A percentile compares a stretch with the other conserved stretches of the same genome.
These are phyloP conservation scores for Nakaseomyces delphensis DNA, from an alignment of 1,139 yeast species.

Conservation along the genomic window DNA sequence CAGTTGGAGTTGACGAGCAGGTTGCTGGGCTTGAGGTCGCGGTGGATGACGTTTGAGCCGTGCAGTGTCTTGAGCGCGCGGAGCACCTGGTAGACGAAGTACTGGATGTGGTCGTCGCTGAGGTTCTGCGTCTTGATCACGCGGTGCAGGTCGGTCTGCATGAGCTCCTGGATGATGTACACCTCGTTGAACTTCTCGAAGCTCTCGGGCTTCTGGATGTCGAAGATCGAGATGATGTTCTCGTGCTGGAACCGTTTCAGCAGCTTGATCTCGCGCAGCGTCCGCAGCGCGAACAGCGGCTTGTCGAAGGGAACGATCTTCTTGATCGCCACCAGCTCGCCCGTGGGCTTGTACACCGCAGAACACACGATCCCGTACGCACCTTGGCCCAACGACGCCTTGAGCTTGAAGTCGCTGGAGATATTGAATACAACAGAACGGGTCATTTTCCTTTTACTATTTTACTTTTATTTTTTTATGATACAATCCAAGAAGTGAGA, in stretches of 20 bases:
- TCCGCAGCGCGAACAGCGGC: slow-evolving; percentile 82
- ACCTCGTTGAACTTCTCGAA: slow-evolving; percentile 77
- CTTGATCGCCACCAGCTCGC: slow-evolving; percentile 88
- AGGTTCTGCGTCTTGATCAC: slow-evolving; percentile 80
- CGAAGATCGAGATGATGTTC: slow-evolving; percentile 82
- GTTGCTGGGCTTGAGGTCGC: slow-evolving; percentile 90
- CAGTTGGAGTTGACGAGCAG: slow-evolving; percentile 82
- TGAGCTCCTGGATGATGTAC: slow-evolving; percentile 84
- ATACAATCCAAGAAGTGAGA: too few species aligned
- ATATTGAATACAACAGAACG: slow-evolving; percentile 69
- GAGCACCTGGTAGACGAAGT: slow-evolving; percentile 81
- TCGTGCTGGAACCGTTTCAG: slow-evolving; percentile 85
- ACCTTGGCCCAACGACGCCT: slow-evolving; percentile 89
- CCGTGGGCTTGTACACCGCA: slow-evolving; percentile 80
- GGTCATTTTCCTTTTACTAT: slow-evolving; percentile 20
- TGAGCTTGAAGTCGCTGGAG: slow-evolving; percentile 76
- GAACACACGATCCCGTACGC: slow-evolving; percentile 96
- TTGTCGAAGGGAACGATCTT: slow-evolving; percentile 91
- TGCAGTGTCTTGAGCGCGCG: slow-evolving; percentile 88
- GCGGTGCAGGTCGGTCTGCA: slow-evolving; percentile 92
- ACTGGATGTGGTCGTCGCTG: slow-evolving; percentile 88
- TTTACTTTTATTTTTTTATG: neutral
- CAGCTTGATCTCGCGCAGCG: slow-evolving; percentile 80
- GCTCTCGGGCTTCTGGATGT: slow-evolving; percentile 77
- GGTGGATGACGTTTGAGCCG: slow-evolving; percentile 81